These are phyloP conservation scores for Climacium dendroides DNA, from an alignment of 225 moss, liverwort and hornwort genomes.

Conservation along the genomic window DNA sequence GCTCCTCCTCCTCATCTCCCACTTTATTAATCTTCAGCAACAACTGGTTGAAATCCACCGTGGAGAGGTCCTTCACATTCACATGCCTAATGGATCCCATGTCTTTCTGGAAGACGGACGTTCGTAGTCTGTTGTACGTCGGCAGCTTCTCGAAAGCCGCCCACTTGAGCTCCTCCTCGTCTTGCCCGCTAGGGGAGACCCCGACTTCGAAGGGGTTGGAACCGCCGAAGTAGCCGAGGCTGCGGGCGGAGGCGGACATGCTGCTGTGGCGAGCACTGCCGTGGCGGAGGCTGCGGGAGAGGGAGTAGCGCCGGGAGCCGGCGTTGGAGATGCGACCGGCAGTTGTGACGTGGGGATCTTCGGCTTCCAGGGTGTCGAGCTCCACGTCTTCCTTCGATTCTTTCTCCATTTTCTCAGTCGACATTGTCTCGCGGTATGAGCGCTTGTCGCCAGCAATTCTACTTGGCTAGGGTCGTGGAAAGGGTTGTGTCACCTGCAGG, in stretches of 20 bases:
- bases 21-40: slow-evolving; percentile 16
- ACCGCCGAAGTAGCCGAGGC: slow-evolving; percentile 17
- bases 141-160: slow-evolving; percentile 52
- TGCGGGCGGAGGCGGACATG: background rate
- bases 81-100: slow-evolving; percentile 24
- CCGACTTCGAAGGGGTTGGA: slow-evolving; percentile 24
- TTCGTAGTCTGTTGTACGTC: slow-evolving; percentile 37
- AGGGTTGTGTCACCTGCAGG: background rate
- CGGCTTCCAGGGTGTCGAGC: background rate
- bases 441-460: background rate
- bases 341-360: background rate
- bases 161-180: slow-evolving; percentile 41
- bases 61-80: slow-evolving; percentile 16
- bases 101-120: slow-evolving; percentile 44
- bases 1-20: slow-evolving; percentile 36
- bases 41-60: slow-evolving; percentile 12
- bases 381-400: slow-evolving; percentile 6
- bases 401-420: background rate
- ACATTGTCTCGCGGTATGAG: background rate
- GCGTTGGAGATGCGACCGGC: background rate
- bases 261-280: background rate
- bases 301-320: slow-evolving; percentile 1
- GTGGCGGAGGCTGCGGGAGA: slow-evolving; percentile 7
- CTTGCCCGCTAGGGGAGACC: background rate
- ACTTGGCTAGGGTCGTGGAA: background rate